A percentile compares a stretch with the other conserved stretches of the same genome.
Evolutionary conservation across 345 rosid genomes (phyloP).

Genomic region (Cardamine resedifolia): DNA sequence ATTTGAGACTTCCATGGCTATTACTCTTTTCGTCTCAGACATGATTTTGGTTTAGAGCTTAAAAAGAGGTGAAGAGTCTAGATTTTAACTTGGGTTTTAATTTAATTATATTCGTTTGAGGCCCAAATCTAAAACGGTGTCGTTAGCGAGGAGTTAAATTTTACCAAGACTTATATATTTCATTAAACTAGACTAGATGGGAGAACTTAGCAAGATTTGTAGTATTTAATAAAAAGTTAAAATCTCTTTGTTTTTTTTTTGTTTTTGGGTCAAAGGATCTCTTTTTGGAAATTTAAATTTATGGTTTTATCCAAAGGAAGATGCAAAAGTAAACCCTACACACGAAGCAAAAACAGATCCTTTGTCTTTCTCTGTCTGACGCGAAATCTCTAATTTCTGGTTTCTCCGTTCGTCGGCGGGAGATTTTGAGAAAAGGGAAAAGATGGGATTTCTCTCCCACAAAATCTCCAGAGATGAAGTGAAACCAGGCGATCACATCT

Average conservation of each 20-base stretch:
- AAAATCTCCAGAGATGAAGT: constrained; percentile 52
- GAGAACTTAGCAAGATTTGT: too few relatives aligned
- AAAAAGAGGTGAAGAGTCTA: background rate
- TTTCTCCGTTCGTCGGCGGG: constrained; percentile 28
- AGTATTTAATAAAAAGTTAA: too few relatives aligned
- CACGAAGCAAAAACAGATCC: constrained; percentile 14
- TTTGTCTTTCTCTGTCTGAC: constrained; percentile 9
- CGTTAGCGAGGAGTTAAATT: background rate
- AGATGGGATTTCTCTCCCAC: constrained; percentile 70
- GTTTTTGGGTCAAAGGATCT: background rate
- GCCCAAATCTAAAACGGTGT: background rate
- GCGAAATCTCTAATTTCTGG: constrained; percentile 11
- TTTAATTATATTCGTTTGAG: background rate
- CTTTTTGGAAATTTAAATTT: background rate
- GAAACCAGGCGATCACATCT: constrained; percentile 79
- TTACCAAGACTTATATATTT: too few relatives aligned
- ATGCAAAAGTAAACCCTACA: constrained; percentile 14
- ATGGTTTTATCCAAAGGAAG: constrained; percentile 1
- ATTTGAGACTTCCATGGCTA: constrained; percentile 42
- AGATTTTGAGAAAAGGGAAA: background rate
- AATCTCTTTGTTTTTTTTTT: background rate
- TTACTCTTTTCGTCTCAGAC: background rate
- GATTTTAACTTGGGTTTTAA: background rate
- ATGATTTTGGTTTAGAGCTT: background rate
- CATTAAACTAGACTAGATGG: too few relatives aligned